Percentiles rank a stretch among this genome's conserved stretches.
phyloP scores from a whole-genome alignment of 1,139 yeast genomes.

The Blastobotrys serpentis region DNA sequence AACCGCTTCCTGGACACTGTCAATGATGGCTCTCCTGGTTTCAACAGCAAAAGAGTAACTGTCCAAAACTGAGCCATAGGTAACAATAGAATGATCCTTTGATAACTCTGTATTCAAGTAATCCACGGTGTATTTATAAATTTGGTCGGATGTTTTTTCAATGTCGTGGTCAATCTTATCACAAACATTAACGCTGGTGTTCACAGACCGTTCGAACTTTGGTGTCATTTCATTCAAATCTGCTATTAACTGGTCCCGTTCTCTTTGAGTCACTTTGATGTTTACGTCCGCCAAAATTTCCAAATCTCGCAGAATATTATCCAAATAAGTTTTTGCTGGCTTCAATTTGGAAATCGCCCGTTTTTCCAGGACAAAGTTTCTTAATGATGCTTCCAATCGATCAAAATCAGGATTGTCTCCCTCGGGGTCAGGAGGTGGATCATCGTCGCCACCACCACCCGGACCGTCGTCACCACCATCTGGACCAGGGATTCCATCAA shows the following conservation, averaged over 20 bases:
- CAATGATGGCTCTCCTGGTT: constrained; percentile 68
- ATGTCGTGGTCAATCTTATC: constrained; percentile 62
- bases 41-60: constrained; percentile 67
- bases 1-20: constrained; percentile 64
- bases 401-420: constrained; percentile 50
- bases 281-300: constrained; percentile 60
- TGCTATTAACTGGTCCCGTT: constrained; percentile 43
- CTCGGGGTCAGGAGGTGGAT: constrained; percentile 13
- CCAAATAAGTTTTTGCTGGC: constrained; percentile 85
- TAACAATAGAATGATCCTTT: constrained; percentile 59
- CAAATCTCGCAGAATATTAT: constrained; percentile 68
- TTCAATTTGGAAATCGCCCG: constrained; percentile 83
- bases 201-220: constrained; percentile 53
- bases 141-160: constrained; percentile 58
- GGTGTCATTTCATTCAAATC: constrained; percentile 53
- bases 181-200: constrained; percentile 53
- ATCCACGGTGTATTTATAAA: constrained; percentile 60
- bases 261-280: constrained; percentile 50
- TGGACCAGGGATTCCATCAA: constrained; percentile 38
- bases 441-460: constrained; percentile 43
- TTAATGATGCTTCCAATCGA: constrained; percentile 74
- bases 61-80: constrained; percentile 62
- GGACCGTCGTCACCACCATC: constrained; percentile 36
- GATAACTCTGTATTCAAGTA: constrained; percentile 55
- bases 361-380: constrained; percentile 85